Conservation (phyloP, 1,284 basidiomycete species). For the Cystobasidiaceae sp. region DNA sequence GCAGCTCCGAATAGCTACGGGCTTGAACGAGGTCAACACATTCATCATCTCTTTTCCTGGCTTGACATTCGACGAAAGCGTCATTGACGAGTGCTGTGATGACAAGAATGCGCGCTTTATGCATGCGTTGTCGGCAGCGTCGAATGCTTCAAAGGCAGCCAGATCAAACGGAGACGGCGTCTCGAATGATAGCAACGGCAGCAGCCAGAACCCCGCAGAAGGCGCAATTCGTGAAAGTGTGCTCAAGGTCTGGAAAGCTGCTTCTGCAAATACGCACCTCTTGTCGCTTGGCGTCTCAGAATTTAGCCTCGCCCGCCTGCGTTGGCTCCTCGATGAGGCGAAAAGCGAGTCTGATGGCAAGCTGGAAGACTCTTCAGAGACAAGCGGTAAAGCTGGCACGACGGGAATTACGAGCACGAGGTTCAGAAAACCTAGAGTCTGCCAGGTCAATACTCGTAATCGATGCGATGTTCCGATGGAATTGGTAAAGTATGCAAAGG, state of each 20-base stretch:
- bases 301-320: conserved; percentile 22
- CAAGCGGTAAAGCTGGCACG: neutral
- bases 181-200: too few relatives aligned
- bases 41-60: conserved; percentile 33
- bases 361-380: neutral
- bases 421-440: conserved; percentile 21
- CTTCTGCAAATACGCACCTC: conserved; percentile 17
- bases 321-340: conserved; percentile 10
- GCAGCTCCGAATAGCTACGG: conserved; percentile 19
- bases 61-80: conserved; percentile 14
- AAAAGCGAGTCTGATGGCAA: neutral
- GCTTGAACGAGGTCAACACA: conserved; percentile 25
- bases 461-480: conserved; percentile 23
- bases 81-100: conserved; percentile 11
- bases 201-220: neutral
- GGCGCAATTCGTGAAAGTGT: neutral
- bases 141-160: too few relatives aligned
- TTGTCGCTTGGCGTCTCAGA: conserved; percentile 29
- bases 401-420: conserved; percentile 6
- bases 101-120: conserved; percentile 4
- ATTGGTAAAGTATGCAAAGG: conserved; percentile 26
- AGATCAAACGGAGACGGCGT: too few relatives aligned
- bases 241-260: conserved; percentile 15
- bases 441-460: conserved; percentile 30
- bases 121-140: too few relatives aligned